Evolutionary conservation across 1,284 basidiomycete genomes (phyloP), one percentile per base, ranked within the genome.

Genomic region (Irpex sp.): DNA sequence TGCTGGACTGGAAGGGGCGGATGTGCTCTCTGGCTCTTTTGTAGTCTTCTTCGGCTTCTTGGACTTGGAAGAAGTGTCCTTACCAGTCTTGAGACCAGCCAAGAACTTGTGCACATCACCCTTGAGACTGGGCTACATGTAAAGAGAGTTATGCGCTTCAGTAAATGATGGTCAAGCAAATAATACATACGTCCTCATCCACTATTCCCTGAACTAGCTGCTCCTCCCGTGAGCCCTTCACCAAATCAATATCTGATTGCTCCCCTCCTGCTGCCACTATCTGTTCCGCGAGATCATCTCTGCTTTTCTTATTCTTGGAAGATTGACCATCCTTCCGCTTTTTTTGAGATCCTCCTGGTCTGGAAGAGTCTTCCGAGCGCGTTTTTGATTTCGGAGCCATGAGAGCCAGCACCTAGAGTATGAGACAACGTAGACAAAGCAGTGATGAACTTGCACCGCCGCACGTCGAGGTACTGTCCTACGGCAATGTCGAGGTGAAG

Each of bases 51-150:
- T 57, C 47, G 21, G 23, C 3, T 23, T 56, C n/a, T 57, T 62
- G 55, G 57, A 53, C 48, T 16, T 16, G 16, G 19, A 2, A 63
- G 61, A 6, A 68, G 67, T 21, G 16, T 10, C 67, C 5, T 65
- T 65, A 18, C 67, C 70, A 56, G 84, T 78, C 65, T 84, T 81
- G 45, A 88, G 74, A 1, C 74, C 79, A 66, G 83, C 81, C 68
- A 88, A 75, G 70, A 88, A 85, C 56, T 81, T 79, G 2, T 82
- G 78, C 16, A 90, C 75, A 65, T 86, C 86, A 39, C 79, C 79
- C 49, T 79, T 74, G 14, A 87, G 75, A 33, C 71, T 67, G 62
- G 81, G 74, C 77, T 81, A 28, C 3, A 58, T 39, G n/a, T 19
- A 2, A 57, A 16, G 45, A 23, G 23, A 67, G 39, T 61, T 21